Evolutionary conservation across 371 early-diverging fungal species (phyloP).

Genomic region (Lichtheimia ramosa): DNA sequence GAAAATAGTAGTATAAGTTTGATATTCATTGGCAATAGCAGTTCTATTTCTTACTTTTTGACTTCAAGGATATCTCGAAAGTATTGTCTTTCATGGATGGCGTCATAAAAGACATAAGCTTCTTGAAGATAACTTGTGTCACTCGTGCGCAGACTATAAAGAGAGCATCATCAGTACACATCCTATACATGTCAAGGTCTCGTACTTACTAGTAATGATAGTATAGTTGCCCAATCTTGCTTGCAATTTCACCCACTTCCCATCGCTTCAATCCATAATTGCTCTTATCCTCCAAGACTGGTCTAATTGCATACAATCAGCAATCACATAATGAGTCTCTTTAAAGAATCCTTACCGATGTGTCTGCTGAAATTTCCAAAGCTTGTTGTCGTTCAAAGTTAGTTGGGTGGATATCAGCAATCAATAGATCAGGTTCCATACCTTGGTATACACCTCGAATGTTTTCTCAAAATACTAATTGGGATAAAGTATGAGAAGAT

Average conservation of each 20-base stretch:
- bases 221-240: slow-evolving; percentile 95
- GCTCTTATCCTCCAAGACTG: slow-evolving; percentile 80
- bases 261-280: slow-evolving; percentile 93
- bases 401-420: background rate
- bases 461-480: slow-evolving; percentile 90
- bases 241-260: slow-evolving; percentile 98
- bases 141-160: slow-evolving; percentile 79
- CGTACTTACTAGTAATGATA: slow-evolving; percentile 82
- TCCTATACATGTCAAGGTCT: background rate
- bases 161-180: background rate
- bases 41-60: slow-evolving; percentile 61
- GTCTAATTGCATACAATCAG: slow-evolving; percentile 31
- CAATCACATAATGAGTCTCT: background rate
- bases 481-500: background rate
- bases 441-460: slow-evolving; percentile 94
- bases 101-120: slow-evolving; percentile 93
- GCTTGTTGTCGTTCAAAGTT: slow-evolving; percentile 27
- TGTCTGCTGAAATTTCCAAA: slow-evolving; percentile 95
- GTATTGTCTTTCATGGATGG: slow-evolving; percentile 92
- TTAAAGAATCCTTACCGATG: slow-evolving; percentile 66
- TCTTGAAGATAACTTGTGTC: slow-evolving; percentile 95
- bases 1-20: background rate
- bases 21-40: background rate
- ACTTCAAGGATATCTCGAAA: slow-evolving; percentile 90
- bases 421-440: slow-evolving; percentile 14